Evolutionary conservation across 768 basidiomycete genomes (phyloP).

Genomic region (Sporobolomyces roseus): DNA sequence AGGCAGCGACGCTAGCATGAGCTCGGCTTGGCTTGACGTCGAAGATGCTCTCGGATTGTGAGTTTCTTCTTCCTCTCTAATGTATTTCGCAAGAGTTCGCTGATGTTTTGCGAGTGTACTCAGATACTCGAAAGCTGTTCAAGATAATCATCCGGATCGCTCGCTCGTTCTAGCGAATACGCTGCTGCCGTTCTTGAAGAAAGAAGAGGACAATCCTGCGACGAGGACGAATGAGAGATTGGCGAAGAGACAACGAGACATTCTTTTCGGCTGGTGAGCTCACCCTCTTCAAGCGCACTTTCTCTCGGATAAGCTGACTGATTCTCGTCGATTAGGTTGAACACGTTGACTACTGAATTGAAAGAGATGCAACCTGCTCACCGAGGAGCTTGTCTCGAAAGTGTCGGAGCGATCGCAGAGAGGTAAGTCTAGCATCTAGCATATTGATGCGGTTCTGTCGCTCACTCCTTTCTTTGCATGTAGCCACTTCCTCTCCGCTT

Average conservation of each 20-base stretch:
- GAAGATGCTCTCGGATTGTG: constrained; percentile 23
- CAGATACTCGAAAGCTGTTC: constrained; percentile 43
- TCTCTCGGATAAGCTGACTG: neutral
- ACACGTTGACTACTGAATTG: constrained; percentile 45
- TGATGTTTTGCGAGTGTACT: too few species aligned
- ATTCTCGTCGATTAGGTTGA: neutral
- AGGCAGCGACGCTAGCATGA: constrained; percentile 36
- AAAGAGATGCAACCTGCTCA: constrained; percentile 50
- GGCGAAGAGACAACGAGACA: constrained; percentile 44
- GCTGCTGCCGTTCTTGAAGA: constrained; percentile 48
- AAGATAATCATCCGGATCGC: constrained; percentile 45
- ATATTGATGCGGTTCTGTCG: neutral
- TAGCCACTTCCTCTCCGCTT: constrained; percentile 49
- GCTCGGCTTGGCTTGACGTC: constrained; percentile 28
- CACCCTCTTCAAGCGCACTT: neutral
- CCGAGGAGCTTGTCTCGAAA: constrained; percentile 52
- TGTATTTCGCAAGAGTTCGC: too few species aligned
- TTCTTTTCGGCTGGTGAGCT: constrained; percentile 50
- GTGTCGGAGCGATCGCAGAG: constrained; percentile 50
- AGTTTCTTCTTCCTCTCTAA: too few species aligned
- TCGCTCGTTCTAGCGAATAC: constrained; percentile 46
- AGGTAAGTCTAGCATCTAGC: constrained; percentile 43
- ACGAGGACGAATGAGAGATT: constrained; percentile 30
- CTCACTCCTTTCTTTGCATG: neutral
- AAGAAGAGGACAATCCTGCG: constrained; percentile 48